A percentile compares a stretch with the other conserved stretches of the same genome.
Evolutionary conservation across 2,329 filamentous ascomycete species (phyloP).

Genomic region (Coleophoma crateriformis): DNA sequence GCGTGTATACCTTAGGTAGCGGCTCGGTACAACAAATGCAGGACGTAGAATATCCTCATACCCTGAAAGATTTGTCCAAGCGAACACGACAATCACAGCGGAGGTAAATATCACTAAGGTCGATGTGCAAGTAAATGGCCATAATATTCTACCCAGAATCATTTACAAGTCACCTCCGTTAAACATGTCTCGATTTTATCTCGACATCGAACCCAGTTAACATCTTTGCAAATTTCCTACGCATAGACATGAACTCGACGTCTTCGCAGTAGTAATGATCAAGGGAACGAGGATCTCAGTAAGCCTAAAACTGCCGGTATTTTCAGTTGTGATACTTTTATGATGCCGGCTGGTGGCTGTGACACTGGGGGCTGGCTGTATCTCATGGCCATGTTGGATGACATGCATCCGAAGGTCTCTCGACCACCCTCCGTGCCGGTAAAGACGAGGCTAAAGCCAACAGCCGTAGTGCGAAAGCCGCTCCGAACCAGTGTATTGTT

Average conservation of each 20-base stretch:
- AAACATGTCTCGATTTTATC: not conserved
- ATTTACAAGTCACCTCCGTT: not conserved
- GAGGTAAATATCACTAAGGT: not conserved
- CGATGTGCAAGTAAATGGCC: not conserved
- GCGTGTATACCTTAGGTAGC: slow-evolving; percentile 33
- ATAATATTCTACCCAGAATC: not conserved
- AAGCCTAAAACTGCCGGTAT: slow-evolving; percentile 32
- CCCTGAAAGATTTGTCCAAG: slow-evolving; percentile 14
- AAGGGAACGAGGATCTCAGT: not conserved
- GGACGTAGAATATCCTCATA: slow-evolving; percentile 39
- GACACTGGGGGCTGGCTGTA: slow-evolving; percentile 6
- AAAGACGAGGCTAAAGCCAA: not conserved
- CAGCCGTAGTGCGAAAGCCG: no score
- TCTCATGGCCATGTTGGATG: slow-evolving; percentile 30
- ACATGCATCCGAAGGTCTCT: slow-evolving; percentile 44
- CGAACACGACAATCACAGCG: not conserved
- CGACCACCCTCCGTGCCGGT: not conserved
- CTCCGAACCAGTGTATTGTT: not conserved
- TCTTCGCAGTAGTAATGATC: slow-evolving; percentile 38
- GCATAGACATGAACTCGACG: slow-evolving; percentile 41
- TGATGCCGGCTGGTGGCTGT: slow-evolving; percentile 25
- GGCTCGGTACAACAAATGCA: slow-evolving; percentile 37
- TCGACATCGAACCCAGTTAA: not conserved
- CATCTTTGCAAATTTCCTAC: slow-evolving; percentile 32
- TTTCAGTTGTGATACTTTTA: slow-evolving; percentile 41